Base-by-base conservation (phyloP, 495 filamentous ascomycete species). In the Penicillium daleae region DNA sequence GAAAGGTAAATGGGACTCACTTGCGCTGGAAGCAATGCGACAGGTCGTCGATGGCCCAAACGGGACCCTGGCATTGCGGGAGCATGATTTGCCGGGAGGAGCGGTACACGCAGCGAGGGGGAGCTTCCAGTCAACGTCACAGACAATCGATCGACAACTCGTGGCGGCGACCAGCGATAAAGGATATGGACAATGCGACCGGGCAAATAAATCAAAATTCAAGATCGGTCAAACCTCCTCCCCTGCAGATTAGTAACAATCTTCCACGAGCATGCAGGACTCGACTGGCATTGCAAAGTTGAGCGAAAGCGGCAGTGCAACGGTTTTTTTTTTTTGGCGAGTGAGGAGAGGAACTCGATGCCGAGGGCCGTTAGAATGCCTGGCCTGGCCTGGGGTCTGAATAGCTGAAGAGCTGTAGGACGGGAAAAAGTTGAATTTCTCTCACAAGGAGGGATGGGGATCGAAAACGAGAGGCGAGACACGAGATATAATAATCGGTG, bases 41-140 rank as follows among this genome's bases (percentile, higher is more conserved):
- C 72, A 99, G 89, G 77, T 99, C 96, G 77, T 99, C 95, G 61
- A 83, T 78, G 67, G 80, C 84, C 95, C 95, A 99, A 68, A 92
- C 80, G 50, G 92, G 90, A 74, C 87, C 87, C 67, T 84, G 73
- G 75, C 95, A 99, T 68, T 86, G 83, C 73, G 86, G 87, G 71
- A 93, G 90, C 87, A 89, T 87, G 44, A 48, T 64, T 37, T 55
- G 59, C 61, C 53, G 62, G 55, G 52, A n/a, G 42, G 63, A 62
- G 33, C 21, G 53, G 61, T 60, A 59, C 52, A 59, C 31, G 52
- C 51, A 64, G 53, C 40, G 52, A 60, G 63, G 53, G n/a, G 59
- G 61, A 66, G 58, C 61, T 65, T 58, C 48, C 56, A 42, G 32
- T 37, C 52, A 57, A 44, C 27, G 51, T 61, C 56, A 54, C 44